Evolutionary conservation across 495 filamentous ascomycete genomes (phyloP).

Genomic region (Podospora tetraspora): DNA sequence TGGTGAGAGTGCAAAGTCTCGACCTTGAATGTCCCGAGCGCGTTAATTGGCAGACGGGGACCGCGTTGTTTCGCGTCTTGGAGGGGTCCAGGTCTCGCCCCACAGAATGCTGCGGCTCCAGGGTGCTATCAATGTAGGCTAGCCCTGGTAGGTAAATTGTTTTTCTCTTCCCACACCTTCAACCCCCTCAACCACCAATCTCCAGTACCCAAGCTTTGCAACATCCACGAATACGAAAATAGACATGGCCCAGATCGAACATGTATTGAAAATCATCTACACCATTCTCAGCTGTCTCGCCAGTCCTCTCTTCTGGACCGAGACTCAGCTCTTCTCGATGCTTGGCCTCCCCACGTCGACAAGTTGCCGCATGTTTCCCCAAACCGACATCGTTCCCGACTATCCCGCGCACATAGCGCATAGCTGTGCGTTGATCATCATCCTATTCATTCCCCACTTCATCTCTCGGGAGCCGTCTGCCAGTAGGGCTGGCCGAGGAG

Average conservation of each 20-base stretch:
- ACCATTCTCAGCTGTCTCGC: neutral
- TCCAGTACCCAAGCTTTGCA: neutral
- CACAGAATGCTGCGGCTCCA: constrained; percentile 12
- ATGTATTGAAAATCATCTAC: neutral
- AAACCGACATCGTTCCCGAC: neutral
- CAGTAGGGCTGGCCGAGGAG: too few species aligned
- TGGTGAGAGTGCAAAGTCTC: neutral
- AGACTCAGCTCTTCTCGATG: neutral
- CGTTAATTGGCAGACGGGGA: constrained; percentile 28
- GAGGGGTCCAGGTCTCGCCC: constrained; percentile 19
- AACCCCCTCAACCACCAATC: neutral
- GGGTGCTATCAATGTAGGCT: neutral
- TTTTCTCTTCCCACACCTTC: neutral
- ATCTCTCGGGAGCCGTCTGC: too few species aligned
- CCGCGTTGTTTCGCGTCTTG: constrained; percentile 26
- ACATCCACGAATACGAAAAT: neutral
- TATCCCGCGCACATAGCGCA: too few species aligned
- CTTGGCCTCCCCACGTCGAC: neutral
- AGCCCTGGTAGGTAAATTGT: neutral
- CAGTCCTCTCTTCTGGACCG: neutral
- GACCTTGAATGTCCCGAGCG: constrained; percentile 10
- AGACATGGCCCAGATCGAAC: neutral
- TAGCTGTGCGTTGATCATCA: too few species aligned
- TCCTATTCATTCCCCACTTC: too few species aligned
- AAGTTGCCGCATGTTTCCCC: neutral